These are phyloP conservation scores for Cladosporium cucumerinum DNA, from an alignment of 2,329 filamentous ascomycete species.

Conservation along the genomic window DNA sequence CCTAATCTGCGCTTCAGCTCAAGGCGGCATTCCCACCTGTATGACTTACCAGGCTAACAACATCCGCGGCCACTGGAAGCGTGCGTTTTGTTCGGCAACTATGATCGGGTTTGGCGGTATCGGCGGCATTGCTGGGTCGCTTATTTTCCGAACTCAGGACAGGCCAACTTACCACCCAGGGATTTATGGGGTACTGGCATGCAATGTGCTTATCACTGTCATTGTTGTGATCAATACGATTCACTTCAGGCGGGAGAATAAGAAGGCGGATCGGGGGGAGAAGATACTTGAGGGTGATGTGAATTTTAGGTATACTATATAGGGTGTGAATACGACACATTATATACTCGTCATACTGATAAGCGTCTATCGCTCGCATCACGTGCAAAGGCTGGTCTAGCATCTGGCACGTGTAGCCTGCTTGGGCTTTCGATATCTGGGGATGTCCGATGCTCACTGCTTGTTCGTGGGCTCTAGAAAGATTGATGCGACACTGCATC, in stretches of 20 bases:
- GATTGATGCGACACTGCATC: not conserved
- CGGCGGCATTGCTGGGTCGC: conserved; percentile 71
- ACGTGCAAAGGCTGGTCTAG: not conserved
- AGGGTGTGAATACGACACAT: not conserved
- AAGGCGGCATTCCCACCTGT: conserved; percentile 68
- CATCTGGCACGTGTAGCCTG: not conserved
- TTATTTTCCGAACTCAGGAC: conserved; percentile 62
- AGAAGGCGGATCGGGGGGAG: conserved; percentile 45
- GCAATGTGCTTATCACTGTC: conserved; percentile 39
- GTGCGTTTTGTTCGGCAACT: conserved; percentile 71
- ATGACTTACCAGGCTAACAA: conserved; percentile 84
- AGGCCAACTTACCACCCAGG: conserved; percentile 43
- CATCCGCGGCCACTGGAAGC: conserved; percentile 82
- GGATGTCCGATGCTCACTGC: not conserved
- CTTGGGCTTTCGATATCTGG: not conserved
- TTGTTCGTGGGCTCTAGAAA: not conserved
- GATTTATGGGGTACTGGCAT: conserved; percentile 48
- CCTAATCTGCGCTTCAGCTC: conserved; percentile 69
- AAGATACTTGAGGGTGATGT: conserved; percentile 6
- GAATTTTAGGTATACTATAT: conserved; percentile 10
- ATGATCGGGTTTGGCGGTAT: conserved; percentile 72
- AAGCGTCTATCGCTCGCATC: not conserved
- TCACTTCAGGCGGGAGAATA: conserved; percentile 45
- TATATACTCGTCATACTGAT: not conserved
- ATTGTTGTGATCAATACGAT: conserved; percentile 41